Evolutionary conservation across 331 rosid genomes (phyloP), one percentile per base, ranked within the genome.

Genomic region (Prunus yedoensis): DNA sequence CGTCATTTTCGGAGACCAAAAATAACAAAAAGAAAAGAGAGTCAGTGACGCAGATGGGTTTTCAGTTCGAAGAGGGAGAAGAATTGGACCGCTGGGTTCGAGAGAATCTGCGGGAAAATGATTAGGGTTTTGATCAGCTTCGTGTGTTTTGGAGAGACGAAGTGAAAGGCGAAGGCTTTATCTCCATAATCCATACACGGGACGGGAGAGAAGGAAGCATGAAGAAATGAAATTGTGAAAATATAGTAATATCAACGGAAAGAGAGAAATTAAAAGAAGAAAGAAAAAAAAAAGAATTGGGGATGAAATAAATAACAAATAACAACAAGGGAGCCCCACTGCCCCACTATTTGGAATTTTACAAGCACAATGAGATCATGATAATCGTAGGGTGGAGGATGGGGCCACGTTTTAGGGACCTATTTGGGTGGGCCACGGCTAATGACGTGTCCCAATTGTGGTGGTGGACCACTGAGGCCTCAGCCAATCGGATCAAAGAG

Each of bases 391-490:
- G 50, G 67, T 10, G 35, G 53, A 12, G 64, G 59, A 59, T 53
- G 7, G 20, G 10, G 89, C 68, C 83, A 86, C 83, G 87, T 81
- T 84, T 38, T 74, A 2, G 61, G 46, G 53, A 11, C 64, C 77
- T 64, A 68, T 66, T 35, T 49, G 59, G 59, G 35, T 52, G 75
- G 41, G 4, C 41, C 7, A 4, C 28, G 49, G 8, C 1, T 25
- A 68, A 41, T 84, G 67, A 50, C 45, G 78, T 13, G 64, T 66
- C 77, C 76, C 77, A 60, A 52, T 81, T 10, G 73, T 21, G 12
- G 81, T 71, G 87, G 87, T 71, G 87, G 87, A 82, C 89, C 85
- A 80, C 87, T 43, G 38, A 71, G 80, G 64, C 30, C 23, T 68
- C 9, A 12, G 9, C 83, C 81, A 82, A 73, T 77, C 5, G 67